Conservation (phyloP, 2,329 filamentous ascomycete genomes). For the Xylariaceae sp. region DNA sequence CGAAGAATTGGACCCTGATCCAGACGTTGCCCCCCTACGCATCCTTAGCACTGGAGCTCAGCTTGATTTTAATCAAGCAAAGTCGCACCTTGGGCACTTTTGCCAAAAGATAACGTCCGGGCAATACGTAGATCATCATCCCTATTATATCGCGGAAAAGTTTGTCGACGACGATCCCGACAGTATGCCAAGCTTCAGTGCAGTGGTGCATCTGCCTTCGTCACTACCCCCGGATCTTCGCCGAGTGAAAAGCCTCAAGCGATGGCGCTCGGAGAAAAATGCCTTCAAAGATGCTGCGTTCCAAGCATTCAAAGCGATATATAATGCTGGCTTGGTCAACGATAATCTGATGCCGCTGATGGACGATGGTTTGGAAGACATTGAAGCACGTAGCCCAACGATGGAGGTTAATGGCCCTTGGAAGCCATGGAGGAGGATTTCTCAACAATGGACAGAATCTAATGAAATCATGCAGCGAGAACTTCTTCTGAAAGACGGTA, state of each 20-base stretch:
- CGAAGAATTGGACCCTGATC: slow-evolving; percentile 41
- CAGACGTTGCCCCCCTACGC: slow-evolving; percentile 35
- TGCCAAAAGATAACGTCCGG: slow-evolving; percentile 58
- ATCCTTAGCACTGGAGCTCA: slow-evolving; percentile 52
- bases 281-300: slow-evolving; percentile 81
- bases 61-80: slow-evolving; percentile 69
- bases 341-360: slow-evolving; percentile 68
- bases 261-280: slow-evolving; percentile 68
- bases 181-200: slow-evolving; percentile 39
- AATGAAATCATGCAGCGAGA: slow-evolving; percentile 32
- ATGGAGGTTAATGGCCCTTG: slow-evolving; percentile 37
- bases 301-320: slow-evolving; percentile 68
- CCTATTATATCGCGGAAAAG: slow-evolving; percentile 60
- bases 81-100: slow-evolving; percentile 76
- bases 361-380: slow-evolving; percentile 37
- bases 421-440: slow-evolving; percentile 46
- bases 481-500: slow-evolving; percentile 36
- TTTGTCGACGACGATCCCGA: slow-evolving; percentile 24
- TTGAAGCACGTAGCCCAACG: slow-evolving; percentile 38
- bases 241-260: slow-evolving; percentile 43
- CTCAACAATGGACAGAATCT: slow-evolving; percentile 40
- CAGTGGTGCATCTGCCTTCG: slow-evolving; percentile 66
- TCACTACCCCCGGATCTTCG: slow-evolving; percentile 63
- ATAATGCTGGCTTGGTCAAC: slow-evolving; percentile 68
- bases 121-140: slow-evolving; percentile 60